A percentile compares a stretch with the other conserved stretches of the same genome.
Conservation (phyloP, 2,329 filamentous ascomycete species). For the Xylariaceae sp. region DNA sequence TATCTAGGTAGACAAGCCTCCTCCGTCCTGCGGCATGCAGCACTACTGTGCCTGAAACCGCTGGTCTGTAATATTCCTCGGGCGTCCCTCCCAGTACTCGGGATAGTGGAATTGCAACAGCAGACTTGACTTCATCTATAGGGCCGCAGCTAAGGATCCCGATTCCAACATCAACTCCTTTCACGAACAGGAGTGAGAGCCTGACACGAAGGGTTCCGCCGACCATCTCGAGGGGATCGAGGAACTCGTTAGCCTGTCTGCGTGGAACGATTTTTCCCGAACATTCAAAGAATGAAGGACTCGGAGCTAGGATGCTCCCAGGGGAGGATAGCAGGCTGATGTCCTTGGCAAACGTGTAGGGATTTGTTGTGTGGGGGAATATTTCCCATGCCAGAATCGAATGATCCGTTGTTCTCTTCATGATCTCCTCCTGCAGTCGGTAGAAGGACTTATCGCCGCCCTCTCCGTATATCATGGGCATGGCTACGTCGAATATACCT, state of each 20-base stretch:
- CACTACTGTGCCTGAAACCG: neutral
- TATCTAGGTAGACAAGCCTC: neutral
- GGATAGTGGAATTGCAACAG: neutral
- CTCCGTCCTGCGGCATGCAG: neutral
- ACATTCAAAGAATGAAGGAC: neutral
- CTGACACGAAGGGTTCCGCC: neutral
- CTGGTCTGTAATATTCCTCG: neutral
- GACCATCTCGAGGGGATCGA: neutral
- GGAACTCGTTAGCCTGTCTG: neutral
- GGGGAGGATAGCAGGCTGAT: neutral
- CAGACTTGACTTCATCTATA: neutral
- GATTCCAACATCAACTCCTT: neutral
- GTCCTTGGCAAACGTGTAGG: neutral
- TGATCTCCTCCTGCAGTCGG: conserved; percentile 6
- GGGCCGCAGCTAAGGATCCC: neutral
- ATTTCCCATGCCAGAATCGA: conserved; percentile 6
- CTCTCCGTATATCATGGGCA: conserved; percentile 7
- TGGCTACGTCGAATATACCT: conserved; percentile 4
- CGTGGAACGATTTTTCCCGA: neutral
- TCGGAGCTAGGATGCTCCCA: neutral
- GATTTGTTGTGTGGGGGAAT: neutral
- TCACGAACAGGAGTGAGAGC: neutral
- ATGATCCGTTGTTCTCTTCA: conserved; percentile 6
- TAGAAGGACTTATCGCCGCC: conserved; percentile 5
- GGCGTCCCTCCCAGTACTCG: neutral